Evolutionary conservation across 2,329 filamentous ascomycete species (phyloP), one percentile per base, ranked within the genome.

Genomic region (Colletotrichum magnum): DNA sequence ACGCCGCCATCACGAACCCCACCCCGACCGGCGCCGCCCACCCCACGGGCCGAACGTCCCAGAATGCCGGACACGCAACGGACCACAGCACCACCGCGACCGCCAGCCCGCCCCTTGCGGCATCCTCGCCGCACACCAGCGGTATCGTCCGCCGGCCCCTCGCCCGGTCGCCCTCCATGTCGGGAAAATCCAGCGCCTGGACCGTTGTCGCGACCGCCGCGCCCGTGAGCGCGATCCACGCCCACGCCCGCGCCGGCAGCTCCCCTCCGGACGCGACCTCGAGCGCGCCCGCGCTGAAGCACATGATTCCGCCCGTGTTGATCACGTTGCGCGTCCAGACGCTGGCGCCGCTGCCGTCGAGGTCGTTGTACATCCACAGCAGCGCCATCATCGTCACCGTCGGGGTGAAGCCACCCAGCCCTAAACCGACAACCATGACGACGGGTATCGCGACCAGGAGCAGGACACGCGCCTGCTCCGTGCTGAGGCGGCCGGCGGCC

Each of bases 281-380:
- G 3, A 76, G 52, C 5, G 75, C 72, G 1, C 77, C 76, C 65
- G 76, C 75, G 58, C 75, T 73, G 66, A 77, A 79, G 53, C 74
- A 75, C 65, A 75, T 72, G 6, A 77, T 67, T 0, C 75, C 77
- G 5, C 61, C 73, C 4, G 74, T 76, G 58, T 77, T 78, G 43
- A 78, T 69, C 4, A 63, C 53, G 54, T 77, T 78, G 2, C 77
- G 74, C 2, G 56, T 43, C 54, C 74, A 69, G 21, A 69, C 64
- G 6, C 68, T 70, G 62, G 56, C 41, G 47, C 74, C 72, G 39
- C 72, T 72, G 24, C 75, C 76, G 18, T 75, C 74, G 1, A 78
- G 72, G 32, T 78, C 76, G 56, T 79, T 78, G 65, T 79, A 79
- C 69, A 76, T 67, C 75, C 76, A 78, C 21, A 76, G 50, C 5